These are phyloP conservation scores for Torulaspora delbrueckii DNA, from an alignment of 805 yeast species.

Conservation along the genomic window DNA sequence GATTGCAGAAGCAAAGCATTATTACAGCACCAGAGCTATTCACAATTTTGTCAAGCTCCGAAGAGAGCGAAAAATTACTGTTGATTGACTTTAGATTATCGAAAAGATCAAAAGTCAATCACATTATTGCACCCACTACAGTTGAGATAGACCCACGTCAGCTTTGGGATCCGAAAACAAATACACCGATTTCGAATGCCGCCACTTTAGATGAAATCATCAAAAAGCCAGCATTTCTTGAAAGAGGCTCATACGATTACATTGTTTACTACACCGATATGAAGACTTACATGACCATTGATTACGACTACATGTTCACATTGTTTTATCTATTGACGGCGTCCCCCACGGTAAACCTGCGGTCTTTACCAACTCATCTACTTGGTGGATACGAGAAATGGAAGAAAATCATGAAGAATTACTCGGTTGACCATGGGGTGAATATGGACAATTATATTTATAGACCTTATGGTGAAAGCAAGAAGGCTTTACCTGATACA, in stretches of 20 bases:
- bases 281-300: constrained; percentile 30
- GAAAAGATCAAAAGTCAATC: constrained; percentile 32
- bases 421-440: constrained; percentile 25
- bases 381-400: constrained; percentile 46
- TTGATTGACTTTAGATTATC: constrained; percentile 41
- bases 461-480: constrained; percentile 10
- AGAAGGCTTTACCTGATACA: neutral
- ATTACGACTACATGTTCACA: constrained; percentile 34
- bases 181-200: constrained; percentile 34
- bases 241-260: constrained; percentile 33
- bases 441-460: constrained; percentile 22
- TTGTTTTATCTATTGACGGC: constrained; percentile 29
- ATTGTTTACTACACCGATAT: constrained; percentile 40
- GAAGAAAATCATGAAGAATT: constrained; percentile 34
- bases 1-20: constrained; percentile 48
- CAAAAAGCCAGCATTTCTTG: constrained; percentile 27
- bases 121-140: constrained; percentile 37
- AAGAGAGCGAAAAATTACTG: constrained; percentile 39
- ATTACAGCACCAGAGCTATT: constrained; percentile 41
- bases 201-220: constrained; percentile 29
- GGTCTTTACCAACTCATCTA: constrained; percentile 31
- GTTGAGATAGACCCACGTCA: constrained; percentile 40
- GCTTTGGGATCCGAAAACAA: constrained; percentile 26
- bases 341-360: constrained; percentile 18
- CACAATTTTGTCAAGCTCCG: constrained; percentile 42